Percentiles rank a stretch among this genome's conserved stretches.
phyloP scores from a whole-genome alignment of 2,329 filamentous ascomycete genomes.

The Trichoderma koningii region DNA sequence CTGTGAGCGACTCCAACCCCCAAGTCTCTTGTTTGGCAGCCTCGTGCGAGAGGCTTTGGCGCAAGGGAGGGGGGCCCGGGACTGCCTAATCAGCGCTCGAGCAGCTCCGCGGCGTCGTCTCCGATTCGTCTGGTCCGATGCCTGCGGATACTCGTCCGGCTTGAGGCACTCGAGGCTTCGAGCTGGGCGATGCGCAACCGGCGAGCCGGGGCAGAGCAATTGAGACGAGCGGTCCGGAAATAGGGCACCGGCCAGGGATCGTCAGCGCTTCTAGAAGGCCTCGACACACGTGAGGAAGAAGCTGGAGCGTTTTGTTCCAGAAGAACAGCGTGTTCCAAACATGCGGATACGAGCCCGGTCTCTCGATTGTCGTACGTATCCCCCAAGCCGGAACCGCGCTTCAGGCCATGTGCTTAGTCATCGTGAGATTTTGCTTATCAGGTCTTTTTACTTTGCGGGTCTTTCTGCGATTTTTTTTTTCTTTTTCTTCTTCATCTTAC shows the following conservation, averaged over 20 bases:
- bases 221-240: constrained; percentile 17
- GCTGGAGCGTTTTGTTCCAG: background rate
- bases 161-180: background rate
- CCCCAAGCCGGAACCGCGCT: constrained; percentile 15
- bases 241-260: background rate
- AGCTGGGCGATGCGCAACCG: constrained; percentile 13
- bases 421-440: constrained; percentile 6
- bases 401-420: constrained; percentile 24
- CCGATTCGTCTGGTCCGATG: constrained; percentile 25
- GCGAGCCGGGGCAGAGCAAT: constrained; percentile 11
- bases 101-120: constrained; percentile 19
- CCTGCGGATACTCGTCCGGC: constrained; percentile 16
- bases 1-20: background rate
- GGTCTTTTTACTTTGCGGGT: background rate
- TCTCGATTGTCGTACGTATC: constrained; percentile 25
- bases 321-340: constrained; percentile 20
- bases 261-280: constrained; percentile 7
- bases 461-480: constrained; percentile 23
- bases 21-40: background rate
- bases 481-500: constrained; percentile 50
- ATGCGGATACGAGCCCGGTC: constrained; percentile 12
- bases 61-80: background rate
- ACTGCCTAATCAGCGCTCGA: constrained; percentile 13
- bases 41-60: background rate
- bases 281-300: background rate